Evolutionary conservation across 305 asterid genomes (phyloP), one percentile per base, ranked within the genome.

Genomic region (Caryopteris hybrid): DNA sequence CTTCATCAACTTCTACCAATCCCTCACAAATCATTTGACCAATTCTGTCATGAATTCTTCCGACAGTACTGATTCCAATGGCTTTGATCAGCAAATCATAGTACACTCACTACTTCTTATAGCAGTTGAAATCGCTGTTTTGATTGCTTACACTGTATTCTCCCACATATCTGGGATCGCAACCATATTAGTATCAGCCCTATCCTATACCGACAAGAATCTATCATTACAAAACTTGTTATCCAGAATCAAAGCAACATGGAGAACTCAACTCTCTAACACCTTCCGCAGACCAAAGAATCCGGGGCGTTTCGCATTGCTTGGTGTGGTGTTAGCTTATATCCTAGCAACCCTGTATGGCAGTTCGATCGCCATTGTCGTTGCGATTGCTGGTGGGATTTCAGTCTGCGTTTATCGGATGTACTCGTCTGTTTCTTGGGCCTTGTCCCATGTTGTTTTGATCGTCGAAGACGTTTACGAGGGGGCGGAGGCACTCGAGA

Each of bases 391-490:
- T 10, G 0, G 69, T 17, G 61, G 43, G 33, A 2, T 55, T 6
- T 1, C 34, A 0, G 8, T 71, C 1, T 13, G 39, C 14, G 12
- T 61, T 34, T 53, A 68, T 53, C 54, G 10, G 27, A 64, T 70
- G 4, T 77, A 75, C 63, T 21, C 69, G 2, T 62, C 66, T 8
- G 75, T 80, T 4, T 48, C 57, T 46, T 67, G 62, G 83, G 33
- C 13, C 1, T 12, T 84, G 48, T 65, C 83, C 1, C 5, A 66
- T 0, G 78, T 86, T 34, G 76, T 83, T 50, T 68, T 76, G 1
- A 74, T 83, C 16, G 16, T 84, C 25, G 96, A 88, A 57, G 86
- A 84, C 2, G 29, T 61, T 8, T 75, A n/a, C 38, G 78, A 70
- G 34, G 88, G 83, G 45, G 29, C 68, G 3, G 75, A 78, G 54